These are phyloP conservation scores for Aspergillus sp. DNA, from an alignment of 2,329 filamentous ascomycete species.

Conservation along the genomic window DNA sequence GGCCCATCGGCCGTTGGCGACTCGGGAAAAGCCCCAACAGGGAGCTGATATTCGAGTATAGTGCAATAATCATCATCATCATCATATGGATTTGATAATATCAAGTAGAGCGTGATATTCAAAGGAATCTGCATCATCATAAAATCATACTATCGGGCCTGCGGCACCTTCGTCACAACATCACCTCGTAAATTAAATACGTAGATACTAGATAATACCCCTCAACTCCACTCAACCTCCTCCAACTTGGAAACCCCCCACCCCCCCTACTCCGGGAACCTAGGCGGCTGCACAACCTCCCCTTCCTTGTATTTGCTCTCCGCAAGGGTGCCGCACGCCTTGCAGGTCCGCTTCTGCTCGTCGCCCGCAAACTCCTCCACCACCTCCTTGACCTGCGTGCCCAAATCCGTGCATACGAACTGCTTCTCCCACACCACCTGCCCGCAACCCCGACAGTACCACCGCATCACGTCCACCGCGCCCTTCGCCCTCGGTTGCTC, in stretches of 20 bases:
- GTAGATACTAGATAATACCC: neutral
- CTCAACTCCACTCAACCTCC: neutral
- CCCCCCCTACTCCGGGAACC: slow-evolving; percentile 31
- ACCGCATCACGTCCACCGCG: slow-evolving; percentile 76
- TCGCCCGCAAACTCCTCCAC: slow-evolving; percentile 78
- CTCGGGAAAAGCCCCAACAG: too few species aligned
- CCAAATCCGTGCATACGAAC: slow-evolving; percentile 87
- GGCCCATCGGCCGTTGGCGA: too few species aligned
- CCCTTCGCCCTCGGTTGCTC: slow-evolving; percentile 75
- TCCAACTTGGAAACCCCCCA: neutral
- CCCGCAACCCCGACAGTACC: slow-evolving; percentile 78
- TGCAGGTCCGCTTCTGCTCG: slow-evolving; percentile 70
- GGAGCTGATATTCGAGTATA: too few species aligned
- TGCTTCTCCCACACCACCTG: slow-evolving; percentile 77
- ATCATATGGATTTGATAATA: too few species aligned
- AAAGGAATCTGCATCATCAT: neutral
- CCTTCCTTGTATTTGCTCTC: slow-evolving; percentile 49
- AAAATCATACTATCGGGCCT: neutral
- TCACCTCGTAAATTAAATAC: neutral
- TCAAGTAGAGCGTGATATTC: neutral
- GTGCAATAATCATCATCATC: too few species aligned
- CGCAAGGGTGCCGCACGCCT: slow-evolving; percentile 72
- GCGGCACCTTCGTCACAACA: neutral
- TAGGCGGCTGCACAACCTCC: slow-evolving; percentile 44
- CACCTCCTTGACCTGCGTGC: slow-evolving; percentile 89